phyloP scores from a whole-genome alignment of 1,284 basidiomycete species.

The Meripilus lineatus region DNA sequence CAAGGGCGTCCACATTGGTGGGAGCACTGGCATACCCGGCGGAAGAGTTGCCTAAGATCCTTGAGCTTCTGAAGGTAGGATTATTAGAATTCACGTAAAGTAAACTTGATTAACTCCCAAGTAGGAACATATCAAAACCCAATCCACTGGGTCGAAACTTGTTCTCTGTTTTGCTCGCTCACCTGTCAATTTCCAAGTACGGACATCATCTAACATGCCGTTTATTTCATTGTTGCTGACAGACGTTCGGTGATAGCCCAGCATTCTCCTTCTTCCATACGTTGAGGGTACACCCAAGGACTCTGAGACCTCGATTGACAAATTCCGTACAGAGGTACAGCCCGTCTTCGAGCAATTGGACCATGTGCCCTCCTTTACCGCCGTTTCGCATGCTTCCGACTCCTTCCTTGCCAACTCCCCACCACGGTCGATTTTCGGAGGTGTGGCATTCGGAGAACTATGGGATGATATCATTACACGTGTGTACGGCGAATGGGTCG shows the following conservation, averaged over 20 bases:
- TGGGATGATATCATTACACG: conserved; percentile 15
- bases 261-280: conserved; percentile 18
- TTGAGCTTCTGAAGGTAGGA: conserved; percentile 12
- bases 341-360: conserved; percentile 15
- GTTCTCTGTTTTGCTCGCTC: conserved; percentile 18
- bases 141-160: conserved; percentile 12
- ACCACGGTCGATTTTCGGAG: conserved; percentile 18
- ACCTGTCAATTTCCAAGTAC: conserved; percentile 19
- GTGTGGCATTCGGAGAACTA: conserved; percentile 16
- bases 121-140: conserved; percentile 15
- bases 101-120: neutral
- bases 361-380: conserved; percentile 13
- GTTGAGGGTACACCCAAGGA: conserved; percentile 23
- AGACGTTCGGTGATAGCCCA: conserved; percentile 18
- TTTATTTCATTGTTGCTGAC: neutral
- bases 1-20: conserved; percentile 16
- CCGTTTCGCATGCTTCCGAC: conserved; percentile 20
- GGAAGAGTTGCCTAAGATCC: conserved; percentile 11
- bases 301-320: conserved; percentile 23
- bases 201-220: neutral
- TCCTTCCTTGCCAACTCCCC: conserved; percentile 14
- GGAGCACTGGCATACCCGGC: conserved; percentile 18
- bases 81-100: neutral
- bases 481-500: conserved; percentile 19
- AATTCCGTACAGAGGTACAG: conserved; percentile 16